Base-by-base conservation (phyloP, 805 yeast genomes). In the Saccharomycopsis microspora region DNA sequence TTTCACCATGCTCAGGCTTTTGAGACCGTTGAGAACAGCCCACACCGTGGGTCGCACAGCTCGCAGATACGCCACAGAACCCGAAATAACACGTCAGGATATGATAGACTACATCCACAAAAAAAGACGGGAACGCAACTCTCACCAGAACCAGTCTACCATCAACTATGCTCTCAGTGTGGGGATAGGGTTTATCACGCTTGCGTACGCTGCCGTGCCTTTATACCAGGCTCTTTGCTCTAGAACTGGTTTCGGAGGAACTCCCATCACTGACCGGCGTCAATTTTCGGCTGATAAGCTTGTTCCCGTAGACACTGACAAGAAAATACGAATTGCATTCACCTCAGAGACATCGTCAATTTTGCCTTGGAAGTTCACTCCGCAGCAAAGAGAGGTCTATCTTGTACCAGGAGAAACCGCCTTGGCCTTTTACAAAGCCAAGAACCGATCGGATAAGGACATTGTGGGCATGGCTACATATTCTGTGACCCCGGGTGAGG, bases 391-490 rank as follows among this genome's bases (percentile, higher is more conserved):
- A 54, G 96, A 89, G 63, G 97, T 93, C 1, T 78, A 79, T 56
- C 83, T 93, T 28, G 79, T 87, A 6, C 98, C 98, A 0, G 98
- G 98, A 28, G 98, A 93, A 64, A 93, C 98, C 3, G 98, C 98
- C 0, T 69, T 93, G 51, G 97, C 96, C 0, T 93, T 93, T 62
- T 93, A 87, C 68, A 84, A 81, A 63, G 98, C 98, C 29, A 85
- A 81, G 63, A 93, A 93, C 60, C 69, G 69, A 51, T 78, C 95
- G 41, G 81, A 82, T 51, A 85, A 85, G 57, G 97, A 93, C 61
- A 85, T 93, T 41, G 86, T 93, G 46, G 98, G 98, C 5, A 93
- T 93, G 95, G 98, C 98, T 2, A 93, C 98, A 0, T 93, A 93
- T 63, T 83, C 95, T 4, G 96, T 93, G 43, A 78, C 95, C 0